Evolutionary conservation across 495 filamentous ascomycete species (phyloP), one percentile per base, ranked within the genome.

Genomic region (Xylaria intraflava): DNA sequence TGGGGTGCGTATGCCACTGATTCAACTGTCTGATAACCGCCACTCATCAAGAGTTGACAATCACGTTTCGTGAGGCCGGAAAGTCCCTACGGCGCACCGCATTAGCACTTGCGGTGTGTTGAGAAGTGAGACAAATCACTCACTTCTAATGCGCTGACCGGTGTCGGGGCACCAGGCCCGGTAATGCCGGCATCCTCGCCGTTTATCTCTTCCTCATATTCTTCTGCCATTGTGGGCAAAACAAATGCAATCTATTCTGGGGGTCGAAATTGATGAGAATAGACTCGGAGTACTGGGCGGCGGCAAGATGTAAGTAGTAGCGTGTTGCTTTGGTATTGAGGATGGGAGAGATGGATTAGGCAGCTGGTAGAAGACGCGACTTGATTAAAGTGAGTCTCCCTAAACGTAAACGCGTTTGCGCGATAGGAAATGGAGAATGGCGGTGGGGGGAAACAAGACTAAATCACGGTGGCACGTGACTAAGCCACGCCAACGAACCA

Each of bases 1-100:
- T 84, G 83, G 6, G 94, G 92, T 72, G 93, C 96, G 68, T 97
- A 98, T 30, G 93, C 93, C 33, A 98, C 84, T 0, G 90, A 83
- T 68, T 98, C 93, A 17, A 98, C 89, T 3, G 93, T 98, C 65
- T 96, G 85, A 62, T 83, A 98, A 2, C 93, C 93, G 24, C 87
- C 92, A 66, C 97, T 93, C 27, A 94, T 73, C 27, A 97, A 80
- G 36, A 94, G 74, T 65, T 97, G 92, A 61, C 96, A 94, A 66
- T 98, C 93, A 50, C 93, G 82, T 26, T 88, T 88, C n/a, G 88
- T 94, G 54, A 98, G 73, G 3, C 94, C 93, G 39, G 85, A 83
- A 62, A 89, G 69, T 33, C 88, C 86, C 86, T 93, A 43, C 23
- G n/a, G 19, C n/a, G 19, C 30, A 16, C 9, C 19, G 47, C 58